phyloP scores from a whole-genome alignment of 306 rosid genomes.

The Luffa acutangula region DNA sequence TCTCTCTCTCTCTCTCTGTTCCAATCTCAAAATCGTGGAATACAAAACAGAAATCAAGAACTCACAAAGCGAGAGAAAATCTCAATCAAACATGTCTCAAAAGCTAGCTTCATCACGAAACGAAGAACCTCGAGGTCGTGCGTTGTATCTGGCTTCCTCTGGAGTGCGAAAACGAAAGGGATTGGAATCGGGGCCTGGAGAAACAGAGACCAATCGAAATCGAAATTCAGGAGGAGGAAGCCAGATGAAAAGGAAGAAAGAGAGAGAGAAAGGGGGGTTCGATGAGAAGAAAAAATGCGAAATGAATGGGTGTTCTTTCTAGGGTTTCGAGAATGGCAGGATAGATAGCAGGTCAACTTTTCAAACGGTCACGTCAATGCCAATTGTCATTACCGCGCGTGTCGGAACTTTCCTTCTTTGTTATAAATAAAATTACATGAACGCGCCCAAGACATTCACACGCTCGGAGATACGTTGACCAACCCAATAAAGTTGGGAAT shows the following conservation, averaged over 20 bases:
- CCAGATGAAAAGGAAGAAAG: not conserved
- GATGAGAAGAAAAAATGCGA: not conserved
- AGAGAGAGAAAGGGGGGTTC: not conserved
- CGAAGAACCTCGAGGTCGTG: not conserved
- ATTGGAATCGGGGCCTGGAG: not conserved
- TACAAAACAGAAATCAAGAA: not conserved
- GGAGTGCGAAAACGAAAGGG: not conserved
- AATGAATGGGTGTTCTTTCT: not conserved
- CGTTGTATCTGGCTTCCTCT: not conserved
- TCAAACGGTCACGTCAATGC: not conserved
- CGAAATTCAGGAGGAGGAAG: not conserved
- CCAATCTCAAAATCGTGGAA: not conserved
- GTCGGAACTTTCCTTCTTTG: not conserved
- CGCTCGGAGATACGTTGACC: not conserved
- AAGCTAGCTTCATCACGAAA: too few species aligned
- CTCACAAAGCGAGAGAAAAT: too few species aligned
- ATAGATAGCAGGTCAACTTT: not conserved
- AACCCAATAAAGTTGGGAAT: not conserved
- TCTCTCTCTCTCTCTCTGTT: slow-evolving; percentile 5
- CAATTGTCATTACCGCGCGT: slow-evolving; percentile 9
- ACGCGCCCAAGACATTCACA: not conserved
- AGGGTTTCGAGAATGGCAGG: not conserved
- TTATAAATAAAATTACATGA: not conserved
- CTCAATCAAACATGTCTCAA: too few species aligned
- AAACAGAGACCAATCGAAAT: not conserved